A percentile compares a stretch with the other conserved stretches of the same genome.
Conservation (phyloP, 1,284 basidiomycete genomes). For the Tilletia indica region DNA sequence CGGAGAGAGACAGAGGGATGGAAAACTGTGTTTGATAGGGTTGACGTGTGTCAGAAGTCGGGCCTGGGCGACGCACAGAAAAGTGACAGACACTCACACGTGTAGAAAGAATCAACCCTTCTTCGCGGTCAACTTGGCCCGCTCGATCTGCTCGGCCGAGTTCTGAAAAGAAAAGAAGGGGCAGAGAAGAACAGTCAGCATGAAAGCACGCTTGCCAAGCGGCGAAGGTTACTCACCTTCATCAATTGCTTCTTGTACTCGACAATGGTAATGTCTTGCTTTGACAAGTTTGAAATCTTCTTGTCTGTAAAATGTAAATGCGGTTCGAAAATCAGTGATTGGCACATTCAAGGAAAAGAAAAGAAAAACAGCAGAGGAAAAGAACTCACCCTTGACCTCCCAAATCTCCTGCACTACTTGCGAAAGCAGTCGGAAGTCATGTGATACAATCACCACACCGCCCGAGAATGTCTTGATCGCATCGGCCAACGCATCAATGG, state of each 20-base stretch:
- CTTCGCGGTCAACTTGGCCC: conserved; percentile 45
- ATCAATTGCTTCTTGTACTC: conserved; percentile 55
- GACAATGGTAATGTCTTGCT: conserved; percentile 63
- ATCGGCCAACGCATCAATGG: conserved; percentile 87
- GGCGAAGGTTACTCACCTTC: conserved; percentile 19
- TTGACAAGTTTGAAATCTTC: conserved; percentile 76
- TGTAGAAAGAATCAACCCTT: background rate
- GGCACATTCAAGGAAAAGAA: no score
- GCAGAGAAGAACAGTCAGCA: background rate
- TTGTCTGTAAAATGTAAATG: conserved; percentile 57
- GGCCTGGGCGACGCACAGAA: no score
- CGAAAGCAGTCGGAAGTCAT: conserved; percentile 51
- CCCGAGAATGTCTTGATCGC: conserved; percentile 97
- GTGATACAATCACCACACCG: conserved; percentile 68
- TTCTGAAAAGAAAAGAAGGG: conserved; percentile 21
- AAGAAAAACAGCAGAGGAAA: no score
- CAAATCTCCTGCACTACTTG: conserved; percentile 77
- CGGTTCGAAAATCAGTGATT: no score
- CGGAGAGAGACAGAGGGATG: no score
- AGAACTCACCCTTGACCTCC: conserved; percentile 67
- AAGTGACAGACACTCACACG: no score
- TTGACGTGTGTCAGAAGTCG: no score
- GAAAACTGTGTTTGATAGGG: no score
- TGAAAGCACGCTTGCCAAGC: background rate
- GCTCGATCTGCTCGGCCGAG: conserved; percentile 49